Base-by-base conservation (phyloP, 441 rosid genomes). In the Populus hybrid region DNA sequence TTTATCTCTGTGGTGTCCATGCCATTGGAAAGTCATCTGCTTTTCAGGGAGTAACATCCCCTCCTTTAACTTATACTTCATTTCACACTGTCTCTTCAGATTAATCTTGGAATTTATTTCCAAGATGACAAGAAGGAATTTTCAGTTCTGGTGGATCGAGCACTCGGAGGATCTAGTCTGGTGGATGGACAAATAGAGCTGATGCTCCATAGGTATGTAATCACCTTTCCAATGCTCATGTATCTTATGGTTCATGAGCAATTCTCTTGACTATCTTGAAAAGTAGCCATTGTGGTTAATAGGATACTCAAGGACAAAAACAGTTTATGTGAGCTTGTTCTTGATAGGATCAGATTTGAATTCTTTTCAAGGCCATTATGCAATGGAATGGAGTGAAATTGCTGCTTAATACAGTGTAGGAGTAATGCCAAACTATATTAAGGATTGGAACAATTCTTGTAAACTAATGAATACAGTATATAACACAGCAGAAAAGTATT, bases 171-270 rank as follows among this genome's bases (percentile, higher is more conserved):
- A 79, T 89, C 98, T 23, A 93, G 98, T 87, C 35, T 93, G 76
- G 89, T 82, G 36, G 99, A 97, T 82, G 99, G 99, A 77, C 92
- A 94, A 86, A 82, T 97, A 79, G 99, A 94, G 87, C 86, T 97
- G 81, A 92, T 97, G 98, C 99, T 94, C 74, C 99, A 97, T 74
- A 90, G 99, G 99, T 96, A 83, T 59, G 68, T 69, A 21, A 38
- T 76, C 67, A 16, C 35, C 61, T 63, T 23, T 77, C 57, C 36
- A n/a, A 34, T 80, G 26, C 72, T 23, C 50, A 68, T 32, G 6
- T 28, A 46, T 50, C 35, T 40, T 42, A 71, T 61, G 64, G 73
- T 18, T n/a, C 18, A 34, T 46, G 40, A 78, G 40, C n/a, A 46
- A 7, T 50, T 77, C 75, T 80, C 3, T 10, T 30, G 61, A 46